Percentiles rank a stretch among this genome's conserved stretches.
These are phyloP conservation scores for Ogataea pignaliae DNA, from an alignment of 805 yeast genomes.

Conservation along the genomic window DNA sequence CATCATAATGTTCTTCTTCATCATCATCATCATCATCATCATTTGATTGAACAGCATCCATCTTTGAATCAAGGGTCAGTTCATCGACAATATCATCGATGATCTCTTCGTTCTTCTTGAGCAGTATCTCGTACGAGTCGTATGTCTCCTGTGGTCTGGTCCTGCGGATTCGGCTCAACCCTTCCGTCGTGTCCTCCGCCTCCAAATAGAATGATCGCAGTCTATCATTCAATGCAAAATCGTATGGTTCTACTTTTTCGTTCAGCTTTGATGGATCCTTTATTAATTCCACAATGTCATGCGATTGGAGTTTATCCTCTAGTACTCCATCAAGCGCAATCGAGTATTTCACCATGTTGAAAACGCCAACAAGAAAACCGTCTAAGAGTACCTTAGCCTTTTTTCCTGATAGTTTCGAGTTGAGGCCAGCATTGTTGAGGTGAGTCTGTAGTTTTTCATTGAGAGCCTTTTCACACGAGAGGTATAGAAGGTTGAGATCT, in stretches of 20 bases:
- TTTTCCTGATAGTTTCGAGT: slow-evolving; percentile 18
- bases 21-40: slow-evolving; percentile 3
- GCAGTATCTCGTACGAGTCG: slow-evolving; percentile 31
- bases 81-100: slow-evolving; percentile 21
- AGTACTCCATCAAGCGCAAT: slow-evolving; percentile 54
- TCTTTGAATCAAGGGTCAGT: slow-evolving; percentile 10
- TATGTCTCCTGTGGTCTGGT: slow-evolving; percentile 43
- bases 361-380: slow-evolving; percentile 44
- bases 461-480: slow-evolving; percentile 38
- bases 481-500: slow-evolving; percentile 48
- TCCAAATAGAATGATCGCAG: slow-evolving; percentile 52
- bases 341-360: slow-evolving; percentile 54
- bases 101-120: slow-evolving; percentile 9
- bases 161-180: slow-evolving; percentile 51
- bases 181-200: slow-evolving; percentile 60
- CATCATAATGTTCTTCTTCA: background rate
- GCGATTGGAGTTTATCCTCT: slow-evolving; percentile 11
- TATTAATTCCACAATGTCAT: slow-evolving; percentile 9
- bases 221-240: slow-evolving; percentile 53
- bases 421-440: slow-evolving; percentile 9
- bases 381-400: slow-evolving; percentile 41
- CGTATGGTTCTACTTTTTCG: slow-evolving; percentile 63
- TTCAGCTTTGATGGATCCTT: slow-evolving; percentile 15
- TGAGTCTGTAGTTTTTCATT: slow-evolving; percentile 38
- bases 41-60: background rate